Percentiles rank a stretch among this genome's conserved stretches.
phyloP scores from a whole-genome alignment of 257 asterid genomes.

The Apocynum venetum region DNA sequence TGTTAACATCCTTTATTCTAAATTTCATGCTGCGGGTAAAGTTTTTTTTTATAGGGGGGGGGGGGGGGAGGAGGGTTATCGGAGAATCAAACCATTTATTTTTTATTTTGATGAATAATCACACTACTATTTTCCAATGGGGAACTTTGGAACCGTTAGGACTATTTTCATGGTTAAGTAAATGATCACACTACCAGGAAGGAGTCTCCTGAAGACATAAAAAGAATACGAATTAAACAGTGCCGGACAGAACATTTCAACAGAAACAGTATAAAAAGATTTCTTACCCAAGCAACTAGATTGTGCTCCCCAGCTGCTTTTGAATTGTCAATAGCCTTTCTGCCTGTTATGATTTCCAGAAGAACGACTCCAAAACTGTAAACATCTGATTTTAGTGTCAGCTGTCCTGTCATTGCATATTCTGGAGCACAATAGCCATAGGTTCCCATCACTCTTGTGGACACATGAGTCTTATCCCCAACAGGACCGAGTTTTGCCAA shows the following conservation, averaged over 20 bases:
- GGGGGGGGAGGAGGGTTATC: neutral
- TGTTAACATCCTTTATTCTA: too few relatives aligned
- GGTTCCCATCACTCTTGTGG: constrained; percentile 76
- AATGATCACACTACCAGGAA: neutral
- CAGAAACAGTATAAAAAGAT: neutral
- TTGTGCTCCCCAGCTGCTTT: constrained; percentile 61
- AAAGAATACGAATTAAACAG: neutral
- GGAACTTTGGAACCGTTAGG: neutral
- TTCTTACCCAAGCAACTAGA: constrained; percentile 75
- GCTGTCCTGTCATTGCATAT: constrained; percentile 71
- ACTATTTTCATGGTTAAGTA: neutral
- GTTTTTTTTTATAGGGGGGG: neutral
- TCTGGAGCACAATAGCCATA: constrained; percentile 87
- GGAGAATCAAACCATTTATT: too few relatives aligned
- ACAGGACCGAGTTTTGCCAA: constrained; percentile 72
- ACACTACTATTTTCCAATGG: neutral
- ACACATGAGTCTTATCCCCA: constrained; percentile 62
- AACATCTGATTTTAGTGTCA: constrained; percentile 62
- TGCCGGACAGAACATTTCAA: neutral
- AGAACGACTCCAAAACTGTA: constrained; percentile 82
- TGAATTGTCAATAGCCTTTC: constrained; percentile 62
- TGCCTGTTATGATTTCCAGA: constrained; percentile 68
- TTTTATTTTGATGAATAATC: too few relatives aligned
- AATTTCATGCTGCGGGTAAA: neutral
- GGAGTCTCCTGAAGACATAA: neutral